A percentile compares a stretch with the other conserved stretches of the same genome.
These are phyloP conservation scores for Gamarada debralockiae DNA, from an alignment of 495 filamentous ascomycete species.

Conservation along the genomic window DNA sequence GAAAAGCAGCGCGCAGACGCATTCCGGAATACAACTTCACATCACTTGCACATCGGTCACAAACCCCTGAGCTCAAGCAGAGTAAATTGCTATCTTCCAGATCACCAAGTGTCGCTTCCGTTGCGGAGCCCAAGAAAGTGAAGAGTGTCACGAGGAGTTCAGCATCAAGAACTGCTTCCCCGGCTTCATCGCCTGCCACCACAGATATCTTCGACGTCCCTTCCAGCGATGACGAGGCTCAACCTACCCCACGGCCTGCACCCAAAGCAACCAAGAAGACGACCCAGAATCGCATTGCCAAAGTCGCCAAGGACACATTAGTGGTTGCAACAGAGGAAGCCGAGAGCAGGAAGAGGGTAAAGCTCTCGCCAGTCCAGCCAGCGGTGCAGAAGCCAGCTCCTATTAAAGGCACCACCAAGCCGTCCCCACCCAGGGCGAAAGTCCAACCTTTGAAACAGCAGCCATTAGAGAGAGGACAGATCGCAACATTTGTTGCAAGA, in stretches of 20 bases:
- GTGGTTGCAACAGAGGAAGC: not conserved
- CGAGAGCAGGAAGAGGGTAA: constrained; percentile 18
- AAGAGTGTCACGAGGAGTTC: not conserved
- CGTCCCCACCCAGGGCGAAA: not conserved
- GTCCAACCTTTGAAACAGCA: not conserved
- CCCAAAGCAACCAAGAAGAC: not conserved
- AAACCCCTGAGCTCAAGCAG: constrained; percentile 6
- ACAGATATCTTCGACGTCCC: constrained; percentile 21
- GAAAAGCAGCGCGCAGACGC: constrained; percentile 31
- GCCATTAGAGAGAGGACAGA: not conserved
- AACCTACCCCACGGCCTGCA: not conserved
- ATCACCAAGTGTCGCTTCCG: not conserved
- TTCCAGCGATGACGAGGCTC: constrained; percentile 16
- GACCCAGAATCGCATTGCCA: not conserved
- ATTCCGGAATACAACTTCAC: constrained; percentile 23
- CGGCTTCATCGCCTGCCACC: not conserved
- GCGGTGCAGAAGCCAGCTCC: not conserved
- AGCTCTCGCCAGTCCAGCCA: constrained; percentile 13
- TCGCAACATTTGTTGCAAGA: constrained; percentile 13
- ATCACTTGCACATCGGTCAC: constrained; percentile 14
- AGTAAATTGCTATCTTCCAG: not conserved
- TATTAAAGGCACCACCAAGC: not conserved
- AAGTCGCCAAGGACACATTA: not conserved
- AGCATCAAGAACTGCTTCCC: constrained; percentile 3
- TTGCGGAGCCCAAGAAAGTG: constrained; percentile 2